phyloP scores from a whole-genome alignment of 805 yeast genomes.

The Groenewaldozyma salmanticensis region DNA sequence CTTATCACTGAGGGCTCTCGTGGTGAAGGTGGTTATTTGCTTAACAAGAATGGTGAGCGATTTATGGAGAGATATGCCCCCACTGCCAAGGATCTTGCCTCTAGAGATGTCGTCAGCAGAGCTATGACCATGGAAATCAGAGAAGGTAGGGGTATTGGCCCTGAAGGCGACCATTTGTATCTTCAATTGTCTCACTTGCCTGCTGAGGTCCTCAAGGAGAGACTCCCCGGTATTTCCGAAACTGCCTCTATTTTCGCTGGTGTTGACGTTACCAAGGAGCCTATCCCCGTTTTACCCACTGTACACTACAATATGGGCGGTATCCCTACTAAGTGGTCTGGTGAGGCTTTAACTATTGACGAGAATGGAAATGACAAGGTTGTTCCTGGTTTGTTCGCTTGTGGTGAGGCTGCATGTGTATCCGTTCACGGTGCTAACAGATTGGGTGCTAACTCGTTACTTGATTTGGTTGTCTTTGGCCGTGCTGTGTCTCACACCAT shows the following conservation, averaged over 20 bases:
- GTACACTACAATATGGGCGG: slow-evolving; percentile 99
- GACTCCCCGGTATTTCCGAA: slow-evolving; percentile 98
- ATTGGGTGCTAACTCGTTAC: slow-evolving; percentile 94
- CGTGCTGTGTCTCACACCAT: slow-evolving; percentile 96
- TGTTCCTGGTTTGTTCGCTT: slow-evolving; percentile 89
- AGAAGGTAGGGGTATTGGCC: slow-evolving; percentile 99
- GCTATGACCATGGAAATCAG: slow-evolving; percentile 98
- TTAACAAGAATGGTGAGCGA: slow-evolving; percentile 97
- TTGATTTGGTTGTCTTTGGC: slow-evolving; percentile 95
- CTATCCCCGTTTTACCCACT: slow-evolving; percentile 96
- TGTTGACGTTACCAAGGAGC: slow-evolving; percentile 98
- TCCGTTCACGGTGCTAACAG: slow-evolving; percentile 99
- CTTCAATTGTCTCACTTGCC: slow-evolving; percentile 93
- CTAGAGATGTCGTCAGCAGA: slow-evolving; percentile 96
- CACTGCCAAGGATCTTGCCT: slow-evolving; percentile 95
- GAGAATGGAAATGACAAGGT: slow-evolving; percentile 81
- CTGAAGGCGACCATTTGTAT: slow-evolving; percentile 87
- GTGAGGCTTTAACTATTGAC: slow-evolving; percentile 81
- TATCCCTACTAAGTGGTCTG: slow-evolving; percentile 95
- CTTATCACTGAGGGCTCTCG: slow-evolving; percentile 98
- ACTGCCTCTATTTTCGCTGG: slow-evolving; percentile 98
- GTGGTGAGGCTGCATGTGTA: slow-evolving; percentile 99
- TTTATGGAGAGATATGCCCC: slow-evolving; percentile 99
- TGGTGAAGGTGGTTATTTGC: slow-evolving; percentile 98
- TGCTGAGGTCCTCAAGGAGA: slow-evolving; percentile 80